Evolutionary conservation across 106 monocot species (phyloP).

Genomic region (Amphibolis antarctica): DNA sequence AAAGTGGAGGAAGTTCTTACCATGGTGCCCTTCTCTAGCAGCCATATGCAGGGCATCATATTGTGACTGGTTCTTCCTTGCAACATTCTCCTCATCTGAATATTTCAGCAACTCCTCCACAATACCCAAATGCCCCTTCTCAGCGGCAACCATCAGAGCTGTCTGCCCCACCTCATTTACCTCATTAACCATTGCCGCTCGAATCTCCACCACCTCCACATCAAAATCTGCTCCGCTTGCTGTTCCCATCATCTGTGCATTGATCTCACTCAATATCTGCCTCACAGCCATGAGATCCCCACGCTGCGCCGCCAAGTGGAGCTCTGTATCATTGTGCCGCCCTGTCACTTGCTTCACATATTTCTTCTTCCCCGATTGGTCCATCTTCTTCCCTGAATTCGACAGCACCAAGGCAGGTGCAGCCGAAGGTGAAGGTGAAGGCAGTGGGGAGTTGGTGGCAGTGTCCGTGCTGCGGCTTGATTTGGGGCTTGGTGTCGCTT

Average conservation of each 20-base stretch:
- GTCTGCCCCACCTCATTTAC: slow-evolving; percentile 18
- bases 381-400: slow-evolving; percentile 20
- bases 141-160: slow-evolving; percentile 19
- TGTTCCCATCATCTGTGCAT: slow-evolving; percentile 14
- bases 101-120: slow-evolving; percentile 22
- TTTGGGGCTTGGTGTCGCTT: not conserved
- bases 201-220: slow-evolving; percentile 12
- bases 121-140: slow-evolving; percentile 15
- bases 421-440: slow-evolving; percentile 14
- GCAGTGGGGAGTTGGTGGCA: slow-evolving; percentile 1
- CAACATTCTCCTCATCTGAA: slow-evolving; percentile 11
- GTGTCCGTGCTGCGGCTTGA: not conserved
- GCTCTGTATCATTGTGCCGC: slow-evolving; percentile 21
- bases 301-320: slow-evolving; percentile 20
- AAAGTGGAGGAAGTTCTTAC: slow-evolving; percentile 2
- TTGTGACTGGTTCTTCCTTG: slow-evolving; percentile 11
- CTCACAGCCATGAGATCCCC: slow-evolving; percentile 16
- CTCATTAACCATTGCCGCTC: slow-evolving; percentile 15
- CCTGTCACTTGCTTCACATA: slow-evolving; percentile 26
- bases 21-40: slow-evolving; percentile 20
- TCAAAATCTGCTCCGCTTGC: slow-evolving; percentile 15
- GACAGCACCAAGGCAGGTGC: slow-evolving; percentile 18
- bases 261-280: slow-evolving; percentile 13
- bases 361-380: slow-evolving; percentile 23
- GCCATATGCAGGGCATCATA: slow-evolving; percentile 21